A percentile compares a stretch with the other conserved stretches of the same genome.
Evolutionary conservation across 1,284 basidiomycete species (phyloP).

Genomic region (Ustilago tritici): DNA sequence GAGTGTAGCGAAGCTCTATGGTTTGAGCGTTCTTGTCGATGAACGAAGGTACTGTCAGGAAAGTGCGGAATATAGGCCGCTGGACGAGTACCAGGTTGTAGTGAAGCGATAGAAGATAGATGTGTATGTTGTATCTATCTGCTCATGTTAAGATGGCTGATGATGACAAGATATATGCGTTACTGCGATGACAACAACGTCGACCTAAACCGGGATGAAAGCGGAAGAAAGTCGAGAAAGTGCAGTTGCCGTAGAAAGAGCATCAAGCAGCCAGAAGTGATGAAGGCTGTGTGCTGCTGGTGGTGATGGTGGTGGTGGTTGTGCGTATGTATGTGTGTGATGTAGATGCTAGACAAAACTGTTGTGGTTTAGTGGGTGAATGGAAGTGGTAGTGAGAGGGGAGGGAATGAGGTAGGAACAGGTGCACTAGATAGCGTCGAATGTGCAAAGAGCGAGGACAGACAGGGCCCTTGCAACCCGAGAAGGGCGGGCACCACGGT

Average conservation of each 20-base stretch:
- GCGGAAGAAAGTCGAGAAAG: background rate
- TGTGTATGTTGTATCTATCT: background rate
- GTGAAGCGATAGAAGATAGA: background rate
- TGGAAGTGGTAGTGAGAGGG: slow-evolving; percentile 6
- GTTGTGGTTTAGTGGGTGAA: background rate
- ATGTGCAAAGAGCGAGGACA: background rate
- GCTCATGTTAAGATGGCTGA: background rate
- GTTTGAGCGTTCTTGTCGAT: slow-evolving; percentile 7
- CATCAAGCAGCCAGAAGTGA: slow-evolving; percentile 7
- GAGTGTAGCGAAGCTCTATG: slow-evolving; percentile 16
- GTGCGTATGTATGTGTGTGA: slow-evolving; percentile 1
- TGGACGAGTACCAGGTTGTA: slow-evolving; percentile 3
- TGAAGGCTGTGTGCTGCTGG: background rate
- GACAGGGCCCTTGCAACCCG: background rate
- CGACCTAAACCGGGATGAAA: slow-evolving; percentile 3
- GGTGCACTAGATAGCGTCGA: background rate
- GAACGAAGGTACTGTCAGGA: background rate
- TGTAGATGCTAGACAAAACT: background rate
- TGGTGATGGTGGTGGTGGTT: no score
- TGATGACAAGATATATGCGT: background rate
- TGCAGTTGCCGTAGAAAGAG: background rate
- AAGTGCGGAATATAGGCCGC: slow-evolving; percentile 17
- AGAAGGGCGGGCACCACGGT: background rate
- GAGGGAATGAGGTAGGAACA: background rate
- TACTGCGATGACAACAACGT: background rate